A percentile compares a stretch with the other conserved stretches of the same genome.
Evolutionary conservation across 148 eudicot genomes (phyloP).

Genomic region (Vaccinium corymbosum): DNA sequence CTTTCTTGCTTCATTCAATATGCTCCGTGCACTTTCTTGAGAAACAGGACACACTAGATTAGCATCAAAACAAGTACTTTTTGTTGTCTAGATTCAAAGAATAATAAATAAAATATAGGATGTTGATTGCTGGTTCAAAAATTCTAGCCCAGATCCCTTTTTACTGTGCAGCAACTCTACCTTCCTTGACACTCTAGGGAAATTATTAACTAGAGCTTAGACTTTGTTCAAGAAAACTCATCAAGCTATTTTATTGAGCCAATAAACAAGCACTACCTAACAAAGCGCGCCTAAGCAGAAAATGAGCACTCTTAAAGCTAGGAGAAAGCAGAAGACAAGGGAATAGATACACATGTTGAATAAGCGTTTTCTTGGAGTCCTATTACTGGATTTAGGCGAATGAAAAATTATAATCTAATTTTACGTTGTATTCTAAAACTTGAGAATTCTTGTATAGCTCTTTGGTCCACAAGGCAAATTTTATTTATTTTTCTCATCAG

Average conservation of each 20-base stretch:
- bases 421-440: background rate
- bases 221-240: background rate
- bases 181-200: background rate
- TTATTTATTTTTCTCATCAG: background rate
- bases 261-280: background rate
- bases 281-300: background rate
- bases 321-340: background rate
- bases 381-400: background rate
- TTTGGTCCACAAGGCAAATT: background rate
- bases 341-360: background rate
- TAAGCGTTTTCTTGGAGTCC: background rate
- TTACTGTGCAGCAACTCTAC: background rate
- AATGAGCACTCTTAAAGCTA: background rate
- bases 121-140: background rate
- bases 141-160: background rate
- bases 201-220: background rate
- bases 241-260: background rate
- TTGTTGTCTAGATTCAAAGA: background rate
- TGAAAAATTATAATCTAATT: background rate
- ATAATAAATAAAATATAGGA: background rate
- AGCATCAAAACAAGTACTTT: background rate
- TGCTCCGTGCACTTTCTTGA: background rate
- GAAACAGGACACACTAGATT: background rate
- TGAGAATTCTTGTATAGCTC: background rate
- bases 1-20: background rate